Evolutionary conservation across 208 protist genomes (phyloP).

Genomic region (Trypanosoma mega): DNA sequence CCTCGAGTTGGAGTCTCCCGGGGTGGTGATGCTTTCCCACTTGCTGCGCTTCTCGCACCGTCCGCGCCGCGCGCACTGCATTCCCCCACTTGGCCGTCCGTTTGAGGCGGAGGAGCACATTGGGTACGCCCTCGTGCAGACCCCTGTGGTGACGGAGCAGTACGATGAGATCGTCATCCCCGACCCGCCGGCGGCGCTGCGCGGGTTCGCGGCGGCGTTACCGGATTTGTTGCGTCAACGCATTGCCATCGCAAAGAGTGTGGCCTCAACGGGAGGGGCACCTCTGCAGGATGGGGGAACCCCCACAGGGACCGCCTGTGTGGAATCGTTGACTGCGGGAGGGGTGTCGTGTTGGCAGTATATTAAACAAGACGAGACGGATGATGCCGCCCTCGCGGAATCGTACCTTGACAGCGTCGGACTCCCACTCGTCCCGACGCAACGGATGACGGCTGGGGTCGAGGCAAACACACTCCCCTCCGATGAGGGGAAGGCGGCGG

Average conservation of each 20-base stretch:
- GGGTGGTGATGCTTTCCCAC: slow-evolving; percentile 68
- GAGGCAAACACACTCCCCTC: too few species aligned
- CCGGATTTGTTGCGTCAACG: slow-evolving; percentile 14
- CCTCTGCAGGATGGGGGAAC: too few species aligned
- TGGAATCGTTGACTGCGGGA: slow-evolving; percentile 17
- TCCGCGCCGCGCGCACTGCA: slow-evolving; percentile 30
- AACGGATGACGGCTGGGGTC: too few species aligned
- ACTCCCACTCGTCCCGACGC: neutral
- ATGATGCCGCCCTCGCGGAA: slow-evolving; percentile 45
- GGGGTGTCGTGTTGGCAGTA: slow-evolving; percentile 62
- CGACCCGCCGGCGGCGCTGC: slow-evolving; percentile 10
- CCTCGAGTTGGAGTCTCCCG: slow-evolving; percentile 12
- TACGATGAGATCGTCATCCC: slow-evolving; percentile 85
- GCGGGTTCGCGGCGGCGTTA: slow-evolving; percentile 7
- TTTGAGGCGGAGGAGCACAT: slow-evolving; percentile 46
- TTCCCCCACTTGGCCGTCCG: slow-evolving; percentile 53
- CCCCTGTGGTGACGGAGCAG: slow-evolving; percentile 77
- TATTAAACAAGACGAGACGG: slow-evolving; percentile 43
- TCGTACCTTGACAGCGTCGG: slow-evolving; percentile 53
- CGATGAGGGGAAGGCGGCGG: too few species aligned
- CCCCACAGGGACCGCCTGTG: too few species aligned
- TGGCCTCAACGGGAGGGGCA: neutral
- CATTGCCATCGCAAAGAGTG: slow-evolving; percentile 16
- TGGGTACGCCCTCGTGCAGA: slow-evolving; percentile 70
- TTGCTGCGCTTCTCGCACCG: slow-evolving; percentile 82